Evolutionary conservation across 805 yeast species (phyloP).

Genomic region (Barnettozyma vustinii): DNA sequence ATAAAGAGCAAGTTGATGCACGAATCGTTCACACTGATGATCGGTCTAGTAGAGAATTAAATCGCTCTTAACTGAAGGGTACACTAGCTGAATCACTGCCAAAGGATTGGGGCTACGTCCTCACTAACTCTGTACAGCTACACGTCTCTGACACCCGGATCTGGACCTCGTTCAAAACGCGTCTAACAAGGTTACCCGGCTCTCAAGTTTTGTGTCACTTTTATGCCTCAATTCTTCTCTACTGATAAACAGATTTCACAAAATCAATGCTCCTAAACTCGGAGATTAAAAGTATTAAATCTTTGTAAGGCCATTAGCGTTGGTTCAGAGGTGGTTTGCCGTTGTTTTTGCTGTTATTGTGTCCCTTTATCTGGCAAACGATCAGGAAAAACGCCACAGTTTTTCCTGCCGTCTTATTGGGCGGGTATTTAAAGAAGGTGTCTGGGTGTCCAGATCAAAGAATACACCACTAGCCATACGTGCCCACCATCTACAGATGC

Average conservation of each 20-base stretch:
- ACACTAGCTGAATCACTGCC: no score
- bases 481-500: no score
- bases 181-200: not conserved
- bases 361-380: not conserved
- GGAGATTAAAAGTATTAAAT: not conserved
- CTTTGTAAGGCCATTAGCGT: not conserved
- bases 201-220: not conserved
- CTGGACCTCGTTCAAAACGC: not conserved
- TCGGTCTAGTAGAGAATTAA: not conserved
- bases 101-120: no score
- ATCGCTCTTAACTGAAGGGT: no score
- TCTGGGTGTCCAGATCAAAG: not conserved
- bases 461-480: no score
- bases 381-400: conserved; percentile 8
- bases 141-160: not conserved
- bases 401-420: not conserved
- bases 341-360: not conserved
- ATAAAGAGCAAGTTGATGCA: no score
- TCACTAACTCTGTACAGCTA: not conserved
- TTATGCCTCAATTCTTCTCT: not conserved
- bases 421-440: no score
- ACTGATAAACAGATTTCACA: not conserved
- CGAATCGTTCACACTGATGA: no score
- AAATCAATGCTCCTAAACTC: not conserved
- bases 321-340: not conserved